Conservation (phyloP, 129 eudicot genomes). For the Helianthus annuus region DNA sequence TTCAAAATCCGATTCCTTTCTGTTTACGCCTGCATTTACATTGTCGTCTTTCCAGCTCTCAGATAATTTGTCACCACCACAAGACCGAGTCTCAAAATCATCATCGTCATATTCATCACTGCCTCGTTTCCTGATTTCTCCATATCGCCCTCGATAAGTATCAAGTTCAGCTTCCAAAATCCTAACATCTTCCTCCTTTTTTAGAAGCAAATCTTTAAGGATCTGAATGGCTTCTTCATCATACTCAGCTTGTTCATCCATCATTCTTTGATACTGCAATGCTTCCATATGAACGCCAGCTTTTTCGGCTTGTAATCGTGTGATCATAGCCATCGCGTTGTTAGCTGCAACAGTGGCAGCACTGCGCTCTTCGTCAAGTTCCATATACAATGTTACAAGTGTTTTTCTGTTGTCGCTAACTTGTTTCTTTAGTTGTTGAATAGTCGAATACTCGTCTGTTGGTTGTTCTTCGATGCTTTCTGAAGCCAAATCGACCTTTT, state of each 20-base stretch:
- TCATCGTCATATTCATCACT: conserved; percentile 44
- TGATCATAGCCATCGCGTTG: conserved; percentile 97
- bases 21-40: conserved; percentile 34
- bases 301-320: conserved; percentile 79
- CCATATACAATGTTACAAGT: conserved; percentile 66
- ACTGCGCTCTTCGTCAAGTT: conserved; percentile 85
- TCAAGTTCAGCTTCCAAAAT: conserved; percentile 48
- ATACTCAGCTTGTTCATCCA: conserved; percentile 69
- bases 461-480: conserved; percentile 1
- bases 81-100: conserved; percentile 34
- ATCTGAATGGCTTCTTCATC: conserved; percentile 65
- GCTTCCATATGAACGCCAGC: conserved; percentile 96
- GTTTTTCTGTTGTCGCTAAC: conserved; percentile 54
- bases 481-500: not conserved
- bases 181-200: conserved; percentile 55
- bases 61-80: conserved; percentile 24
- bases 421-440: conserved; percentile 56
- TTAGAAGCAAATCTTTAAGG: conserved; percentile 42
- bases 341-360: conserved; percentile 92
- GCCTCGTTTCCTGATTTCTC: conserved; percentile 29
- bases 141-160: conserved; percentile 37
- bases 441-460: conserved; percentile 30
- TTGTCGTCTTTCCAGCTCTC: conserved; percentile 41
- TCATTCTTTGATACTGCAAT: conserved; percentile 74
- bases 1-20: conserved; percentile 52